Percentiles rank a stretch among this genome's conserved stretches.
phyloP scores from a whole-genome alignment of 768 basidiomycete genomes.

The Tulasnella sp. region DNA sequence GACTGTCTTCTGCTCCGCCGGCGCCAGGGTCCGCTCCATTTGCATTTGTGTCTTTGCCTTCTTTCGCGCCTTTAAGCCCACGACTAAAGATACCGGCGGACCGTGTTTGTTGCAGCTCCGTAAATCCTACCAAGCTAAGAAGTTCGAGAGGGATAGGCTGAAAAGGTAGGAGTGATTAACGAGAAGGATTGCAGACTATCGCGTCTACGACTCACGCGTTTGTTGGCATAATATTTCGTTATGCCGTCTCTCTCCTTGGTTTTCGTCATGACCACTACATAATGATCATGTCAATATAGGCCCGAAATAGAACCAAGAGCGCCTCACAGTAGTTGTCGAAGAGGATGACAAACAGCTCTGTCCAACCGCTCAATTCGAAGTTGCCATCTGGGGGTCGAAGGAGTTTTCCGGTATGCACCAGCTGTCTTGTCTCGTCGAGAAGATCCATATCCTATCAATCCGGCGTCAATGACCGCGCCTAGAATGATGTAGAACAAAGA shows the following conservation, averaged over 20 bases:
- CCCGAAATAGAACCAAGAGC: background rate
- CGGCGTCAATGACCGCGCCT: background rate
- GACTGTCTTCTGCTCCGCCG: conserved; percentile 38
- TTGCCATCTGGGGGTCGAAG: conserved; percentile 81
- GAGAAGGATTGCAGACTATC: background rate
- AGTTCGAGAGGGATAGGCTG: conserved; percentile 92
- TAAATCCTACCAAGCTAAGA: conserved; percentile 73
- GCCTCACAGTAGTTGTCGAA: conserved; percentile 89
- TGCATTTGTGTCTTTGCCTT: conserved; percentile 24
- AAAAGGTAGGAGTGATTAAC: background rate
- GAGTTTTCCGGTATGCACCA: conserved; percentile 75
- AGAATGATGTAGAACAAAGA: background rate
- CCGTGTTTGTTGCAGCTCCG: conserved; percentile 66
- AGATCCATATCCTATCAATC: conserved; percentile 69
- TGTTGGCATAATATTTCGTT: conserved; percentile 67
- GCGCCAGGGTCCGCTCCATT: conserved; percentile 23
- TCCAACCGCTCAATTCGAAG: conserved; percentile 82
- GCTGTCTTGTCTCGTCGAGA: conserved; percentile 63
- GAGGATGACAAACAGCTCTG: conserved; percentile 76
- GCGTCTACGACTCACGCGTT: conserved; percentile 41
- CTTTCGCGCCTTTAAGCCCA: conserved; percentile 38
- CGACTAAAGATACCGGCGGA: conserved; percentile 54
- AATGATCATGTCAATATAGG: background rate
- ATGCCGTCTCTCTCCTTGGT: conserved; percentile 64
- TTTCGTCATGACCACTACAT: conserved; percentile 79